Base-by-base conservation (phyloP, 2,329 filamentous ascomycete genomes). In the Teratosphaeria gauchensis region DNA sequence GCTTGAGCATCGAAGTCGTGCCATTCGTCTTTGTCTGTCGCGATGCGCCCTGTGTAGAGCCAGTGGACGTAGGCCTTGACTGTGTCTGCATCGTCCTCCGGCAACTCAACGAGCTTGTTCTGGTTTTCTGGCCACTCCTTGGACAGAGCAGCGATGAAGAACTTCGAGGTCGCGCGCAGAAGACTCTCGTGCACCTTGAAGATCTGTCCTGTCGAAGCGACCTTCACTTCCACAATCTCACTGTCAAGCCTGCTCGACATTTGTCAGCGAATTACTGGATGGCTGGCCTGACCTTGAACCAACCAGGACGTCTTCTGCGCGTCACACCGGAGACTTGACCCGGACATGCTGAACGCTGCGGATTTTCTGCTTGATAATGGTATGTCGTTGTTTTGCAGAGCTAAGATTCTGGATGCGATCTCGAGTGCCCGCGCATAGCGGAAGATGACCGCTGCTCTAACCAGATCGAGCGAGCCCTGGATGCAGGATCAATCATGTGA, bases 181-280 rank as follows among this genome's bases (percentile, higher is more conserved):
- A 52, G 42, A 24, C 11, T 35, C 46, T 56, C 55, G 16, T 51
- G 55, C 2, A 56, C 31, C 16, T 28, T 21, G 46, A 32, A 56
- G n/a, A 24, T 24, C 21, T 2, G 5, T 11, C 21, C 30, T 24
- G 14, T 19, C 19, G 7, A 12, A 19, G 30, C 53, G 4, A 33
- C 30, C 12, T 24, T 38, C 30, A 54, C 53, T 12, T 32, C 55
- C 78, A 84, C 42, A 19, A 48, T 48, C 3, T 48, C 16, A 5
- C n/a, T n/a, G 16, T 7, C 42, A 6, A 48, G 42, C 8, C 42
- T 48, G 42, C 11, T 14, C 33, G 11, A 3, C n/a, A 11, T 11
- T 3, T 38, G 33, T 38, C 33, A 38, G 33, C n/a, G n/a, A n/a
- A n/a, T n/a, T n/a, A n/a, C n/a, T n/a, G n/a, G n/a, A n/a, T n/a